phyloP scores from a whole-genome alignment of 805 yeast genomes.

The Suhomyces prunicola region DNA sequence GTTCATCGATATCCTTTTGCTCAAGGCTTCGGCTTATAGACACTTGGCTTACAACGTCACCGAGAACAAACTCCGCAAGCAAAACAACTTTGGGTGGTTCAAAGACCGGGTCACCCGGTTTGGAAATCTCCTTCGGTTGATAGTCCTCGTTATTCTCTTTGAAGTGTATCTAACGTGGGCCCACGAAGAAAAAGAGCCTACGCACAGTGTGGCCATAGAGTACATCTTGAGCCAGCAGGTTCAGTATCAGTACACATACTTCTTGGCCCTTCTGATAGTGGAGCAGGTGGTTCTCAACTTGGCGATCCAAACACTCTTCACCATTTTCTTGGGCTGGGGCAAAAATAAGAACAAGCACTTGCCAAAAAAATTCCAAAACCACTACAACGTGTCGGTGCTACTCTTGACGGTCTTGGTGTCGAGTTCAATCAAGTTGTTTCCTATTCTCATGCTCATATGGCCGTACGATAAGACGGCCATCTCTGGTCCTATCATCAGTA shows the following conservation, averaged over 20 bases:
- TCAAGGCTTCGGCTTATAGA: slow-evolving; percentile 84
- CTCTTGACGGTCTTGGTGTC: slow-evolving; percentile 72
- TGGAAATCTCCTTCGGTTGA: slow-evolving; percentile 38
- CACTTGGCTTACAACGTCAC: slow-evolving; percentile 79
- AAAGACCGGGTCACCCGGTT: slow-evolving; percentile 14
- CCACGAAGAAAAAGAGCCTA: slow-evolving; percentile 62
- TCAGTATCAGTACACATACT: slow-evolving; percentile 52
- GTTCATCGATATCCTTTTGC: slow-evolving; percentile 75
- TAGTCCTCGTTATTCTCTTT: slow-evolving; percentile 66
- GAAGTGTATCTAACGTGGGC: slow-evolving; percentile 95
- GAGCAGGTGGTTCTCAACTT: slow-evolving; percentile 43
- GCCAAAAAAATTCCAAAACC: slow-evolving; percentile 26
- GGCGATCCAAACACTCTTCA: slow-evolving; percentile 27
- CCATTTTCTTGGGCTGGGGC: slow-evolving; percentile 20
- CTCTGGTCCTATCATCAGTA: slow-evolving; percentile 55
- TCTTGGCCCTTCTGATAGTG: slow-evolving; percentile 49
- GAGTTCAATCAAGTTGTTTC: slow-evolving; percentile 77
- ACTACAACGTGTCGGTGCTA: slow-evolving; percentile 42
- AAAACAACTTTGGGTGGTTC: background rate
- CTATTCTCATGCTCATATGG: slow-evolving; percentile 94
- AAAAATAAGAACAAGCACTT: slow-evolving; percentile 14
- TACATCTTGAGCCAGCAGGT: slow-evolving; percentile 33
- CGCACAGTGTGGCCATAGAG: slow-evolving; percentile 23
- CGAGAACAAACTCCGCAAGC: slow-evolving; percentile 21
- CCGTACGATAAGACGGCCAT: slow-evolving; percentile 78